A percentile compares a stretch with the other conserved stretches of the same genome.
Conservation (phyloP, 257 asterid genomes). For the Ophiorrhiza pumila region DNA sequence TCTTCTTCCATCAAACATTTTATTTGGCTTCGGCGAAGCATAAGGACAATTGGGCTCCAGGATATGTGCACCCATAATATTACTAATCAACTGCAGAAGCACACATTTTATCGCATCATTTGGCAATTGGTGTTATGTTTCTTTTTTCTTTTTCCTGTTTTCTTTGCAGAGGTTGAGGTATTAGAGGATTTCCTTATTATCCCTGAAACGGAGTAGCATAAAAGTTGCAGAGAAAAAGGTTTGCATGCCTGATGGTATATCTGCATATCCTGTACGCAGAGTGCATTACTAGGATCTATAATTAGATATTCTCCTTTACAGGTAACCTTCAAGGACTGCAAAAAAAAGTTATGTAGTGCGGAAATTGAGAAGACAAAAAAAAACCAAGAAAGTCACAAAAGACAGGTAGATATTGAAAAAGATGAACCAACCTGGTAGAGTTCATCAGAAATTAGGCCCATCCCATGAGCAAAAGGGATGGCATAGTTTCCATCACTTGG, state of each 20-base stretch:
- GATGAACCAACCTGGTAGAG: slow-evolving; percentile 25
- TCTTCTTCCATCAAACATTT: slow-evolving; percentile 1
- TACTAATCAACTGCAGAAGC: slow-evolving; percentile 18
- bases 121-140: not conserved
- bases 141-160: not conserved
- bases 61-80: not conserved
- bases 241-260: slow-evolving; percentile 20
- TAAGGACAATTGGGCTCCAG: slow-evolving; percentile 23
- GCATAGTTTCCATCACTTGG: not conserved
- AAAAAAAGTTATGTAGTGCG: too few species aligned
- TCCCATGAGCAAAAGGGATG: slow-evolving; percentile 26
- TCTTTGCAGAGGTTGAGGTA: not conserved
- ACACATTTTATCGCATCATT: not conserved
- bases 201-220: not conserved
- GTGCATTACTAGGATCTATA: slow-evolving; percentile 19
- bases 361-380: not conserved
- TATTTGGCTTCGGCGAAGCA: slow-evolving; percentile 7
- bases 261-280: slow-evolving; percentile 20
- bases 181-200: not conserved
- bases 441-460: slow-evolving; percentile 34
- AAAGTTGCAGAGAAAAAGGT: not conserved
- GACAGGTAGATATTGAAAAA: not conserved
- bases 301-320: slow-evolving; percentile 26
- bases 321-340: slow-evolving; percentile 19
- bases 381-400: not conserved